Percentiles rank a stretch among this genome's conserved stretches.
phyloP scores from a whole-genome alignment of 495 filamentous ascomycete species.

The Aspergillus sparsus region DNA sequence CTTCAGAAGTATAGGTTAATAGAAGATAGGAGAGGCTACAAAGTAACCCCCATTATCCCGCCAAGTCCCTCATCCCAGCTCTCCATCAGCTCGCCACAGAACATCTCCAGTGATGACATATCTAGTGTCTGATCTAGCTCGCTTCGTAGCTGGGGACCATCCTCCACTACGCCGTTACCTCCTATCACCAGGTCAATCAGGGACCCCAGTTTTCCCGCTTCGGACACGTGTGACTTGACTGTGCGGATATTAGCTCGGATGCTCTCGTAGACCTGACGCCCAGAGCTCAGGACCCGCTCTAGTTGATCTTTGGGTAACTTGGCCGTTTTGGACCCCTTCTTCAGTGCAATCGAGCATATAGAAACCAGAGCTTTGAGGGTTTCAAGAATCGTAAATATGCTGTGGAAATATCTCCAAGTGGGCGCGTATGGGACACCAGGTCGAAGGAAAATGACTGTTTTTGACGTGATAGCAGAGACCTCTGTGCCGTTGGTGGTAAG shows the following conservation, averaged over 20 bases:
- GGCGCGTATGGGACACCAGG: slow-evolving; percentile 34
- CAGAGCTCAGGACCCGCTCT: slow-evolving; percentile 29
- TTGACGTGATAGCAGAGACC: slow-evolving; percentile 27
- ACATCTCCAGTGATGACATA: slow-evolving; percentile 40
- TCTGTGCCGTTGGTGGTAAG: slow-evolving; percentile 27
- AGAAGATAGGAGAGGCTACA: slow-evolving; percentile 23
- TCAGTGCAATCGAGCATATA: slow-evolving; percentile 32
- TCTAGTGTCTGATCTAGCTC: slow-evolving; percentile 39
- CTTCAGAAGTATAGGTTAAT: not conserved
- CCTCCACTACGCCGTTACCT: slow-evolving; percentile 28
- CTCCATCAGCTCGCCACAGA: slow-evolving; percentile 47
- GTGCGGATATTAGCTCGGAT: slow-evolving; percentile 37
- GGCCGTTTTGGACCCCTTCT: slow-evolving; percentile 35
- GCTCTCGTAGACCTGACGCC: slow-evolving; percentile 35
- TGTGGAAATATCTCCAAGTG: slow-evolving; percentile 46
- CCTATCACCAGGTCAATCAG: slow-evolving; percentile 39
- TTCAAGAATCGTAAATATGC: slow-evolving; percentile 39
- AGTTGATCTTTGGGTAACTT: slow-evolving; percentile 41
- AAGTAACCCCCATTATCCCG: slow-evolving; percentile 37
- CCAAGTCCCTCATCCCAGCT: slow-evolving; percentile 50
- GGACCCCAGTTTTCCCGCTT: slow-evolving; percentile 39
- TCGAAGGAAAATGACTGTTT: slow-evolving; percentile 30
- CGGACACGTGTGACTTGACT: slow-evolving; percentile 40
- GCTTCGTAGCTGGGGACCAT: slow-evolving; percentile 33
- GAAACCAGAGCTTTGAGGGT: slow-evolving; percentile 42